Percentiles rank a stretch among this genome's conserved stretches.
Conservation (phyloP, 371 early-diverging fungal species). For the Batkoa obscura region DNA sequence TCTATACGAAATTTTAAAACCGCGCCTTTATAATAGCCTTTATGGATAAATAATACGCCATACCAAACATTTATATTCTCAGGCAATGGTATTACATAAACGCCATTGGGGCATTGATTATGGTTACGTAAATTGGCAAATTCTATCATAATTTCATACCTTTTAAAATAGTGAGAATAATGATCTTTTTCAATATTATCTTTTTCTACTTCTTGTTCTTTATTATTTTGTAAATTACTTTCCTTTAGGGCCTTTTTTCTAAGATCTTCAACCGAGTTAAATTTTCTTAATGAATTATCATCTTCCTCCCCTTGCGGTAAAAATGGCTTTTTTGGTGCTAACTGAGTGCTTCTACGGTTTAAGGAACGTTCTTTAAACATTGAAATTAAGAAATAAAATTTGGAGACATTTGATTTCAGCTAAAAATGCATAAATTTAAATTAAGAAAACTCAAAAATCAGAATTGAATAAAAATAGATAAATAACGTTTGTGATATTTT, state of each 20-base stretch:
- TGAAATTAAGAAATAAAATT: too few relatives aligned
- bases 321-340: neutral
- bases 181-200: neutral
- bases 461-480: too few relatives aligned
- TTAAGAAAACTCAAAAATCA: too few relatives aligned
- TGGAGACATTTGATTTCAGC: too few relatives aligned
- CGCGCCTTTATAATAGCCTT: conserved; percentile 78
- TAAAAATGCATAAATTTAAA: too few relatives aligned
- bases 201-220: neutral
- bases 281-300: neutral
- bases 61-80: conserved; percentile 69
- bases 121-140: conserved; percentile 52
- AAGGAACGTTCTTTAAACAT: too few relatives aligned
- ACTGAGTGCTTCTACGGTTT: neutral
- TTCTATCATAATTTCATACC: conserved; percentile 36
- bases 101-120: conserved; percentile 60
- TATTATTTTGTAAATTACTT: neutral
- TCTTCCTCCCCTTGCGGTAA: neutral
- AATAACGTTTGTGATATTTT: too few relatives aligned
- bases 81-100: conserved; percentile 70
- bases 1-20: conserved; percentile 80
- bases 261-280: neutral
- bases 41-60: conserved; percentile 66
- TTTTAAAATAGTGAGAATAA: conserved; percentile 8
- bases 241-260: neutral